Evolutionary conservation across 1,284 basidiomycete genomes (phyloP), one percentile per base, ranked within the genome.

Genomic region (Heterobasidion parviporum): DNA sequence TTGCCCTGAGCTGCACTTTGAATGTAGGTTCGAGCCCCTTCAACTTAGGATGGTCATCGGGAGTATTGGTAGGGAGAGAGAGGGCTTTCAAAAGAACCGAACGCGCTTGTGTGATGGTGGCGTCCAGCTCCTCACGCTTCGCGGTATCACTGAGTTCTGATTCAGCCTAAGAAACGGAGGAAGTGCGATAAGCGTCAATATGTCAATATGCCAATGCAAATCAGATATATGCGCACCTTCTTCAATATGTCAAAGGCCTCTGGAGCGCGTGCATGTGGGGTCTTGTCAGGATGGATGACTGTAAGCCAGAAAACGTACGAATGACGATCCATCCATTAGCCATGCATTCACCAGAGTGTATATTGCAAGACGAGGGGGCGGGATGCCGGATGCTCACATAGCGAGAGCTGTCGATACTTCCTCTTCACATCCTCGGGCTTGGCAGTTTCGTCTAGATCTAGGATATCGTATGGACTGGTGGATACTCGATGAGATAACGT

Each of bases 221-320:
- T 4, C 26, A 26, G 51, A 33, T 38, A 50, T 33, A n/a, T 60
- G 18, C 70, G 9, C 54, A 87, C 89, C 80, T 92, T 92, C 74
- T 92, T 92, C 49, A 92, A 74, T 32, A 89, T 67, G 68, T 92
- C 89, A 65, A 92, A 92, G 1, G 89, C 89, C 70, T 92, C 89
- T 64, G 89, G 85, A 56, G 89, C 87, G 63, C 82, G 81, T 44
- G 79, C 74, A 70, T 92, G 88, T 65, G 84, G 72, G 60, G 85
- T 83, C 76, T 92, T 92, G 74, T 92, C 89, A 64, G 89, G 89
- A 74, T 92, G 89, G 65, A 92, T 92, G 68, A 91, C 89, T 92
- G 64, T 65, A 61, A 60, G 65, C 70, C 62, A 68, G 61, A 68
- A 61, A 73, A 76, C 75, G 74, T 74, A 77, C 73, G 60, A 59